Evolutionary conservation across 31 red algal genomes (phyloP).

Genomic region (Pterothamnion heteromorphum): DNA sequence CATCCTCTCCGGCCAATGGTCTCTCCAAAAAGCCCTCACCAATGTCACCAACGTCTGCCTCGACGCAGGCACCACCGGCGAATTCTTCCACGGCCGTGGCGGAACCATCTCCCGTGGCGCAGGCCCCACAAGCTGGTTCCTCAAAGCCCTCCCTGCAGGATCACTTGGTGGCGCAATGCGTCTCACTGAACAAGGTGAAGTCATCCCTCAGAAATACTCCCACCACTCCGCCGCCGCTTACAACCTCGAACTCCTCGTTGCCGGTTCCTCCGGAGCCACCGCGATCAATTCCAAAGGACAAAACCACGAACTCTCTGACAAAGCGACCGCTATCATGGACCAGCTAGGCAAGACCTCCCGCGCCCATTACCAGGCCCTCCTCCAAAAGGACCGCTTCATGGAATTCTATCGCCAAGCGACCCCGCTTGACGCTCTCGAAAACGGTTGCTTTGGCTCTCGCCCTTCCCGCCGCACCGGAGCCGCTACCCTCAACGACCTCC

Average conservation of each 20-base stretch:
- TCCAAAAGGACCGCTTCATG: constrained; percentile 60
- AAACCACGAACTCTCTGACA: constrained; percentile 31
- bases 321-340: constrained; percentile 47
- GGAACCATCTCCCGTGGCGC: constrained; percentile 63
- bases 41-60: constrained; percentile 36
- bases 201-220: constrained; percentile 67
- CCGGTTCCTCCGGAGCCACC: constrained; percentile 45
- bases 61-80: constrained; percentile 44
- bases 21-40: constrained; percentile 67
- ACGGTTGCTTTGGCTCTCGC: constrained; percentile 68
- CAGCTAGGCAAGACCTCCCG: constrained; percentile 30
- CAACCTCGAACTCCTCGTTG: constrained; percentile 60
- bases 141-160: constrained; percentile 66
- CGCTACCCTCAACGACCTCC: constrained; percentile 64
- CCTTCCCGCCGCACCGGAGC: constrained; percentile 60
- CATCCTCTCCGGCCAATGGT: constrained; percentile 61
- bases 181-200: constrained; percentile 76
- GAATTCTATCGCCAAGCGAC: constrained; percentile 68
- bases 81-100: constrained; percentile 77
- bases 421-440: constrained; percentile 60
- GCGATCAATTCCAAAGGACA: background rate
- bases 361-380: constrained; percentile 54
- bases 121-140: constrained; percentile 59
- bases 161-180: constrained; percentile 66
- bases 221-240: constrained; percentile 42